Conservation (phyloP, 2,329 filamentous ascomycete species). For the Tolypocladium inflatum region DNA sequence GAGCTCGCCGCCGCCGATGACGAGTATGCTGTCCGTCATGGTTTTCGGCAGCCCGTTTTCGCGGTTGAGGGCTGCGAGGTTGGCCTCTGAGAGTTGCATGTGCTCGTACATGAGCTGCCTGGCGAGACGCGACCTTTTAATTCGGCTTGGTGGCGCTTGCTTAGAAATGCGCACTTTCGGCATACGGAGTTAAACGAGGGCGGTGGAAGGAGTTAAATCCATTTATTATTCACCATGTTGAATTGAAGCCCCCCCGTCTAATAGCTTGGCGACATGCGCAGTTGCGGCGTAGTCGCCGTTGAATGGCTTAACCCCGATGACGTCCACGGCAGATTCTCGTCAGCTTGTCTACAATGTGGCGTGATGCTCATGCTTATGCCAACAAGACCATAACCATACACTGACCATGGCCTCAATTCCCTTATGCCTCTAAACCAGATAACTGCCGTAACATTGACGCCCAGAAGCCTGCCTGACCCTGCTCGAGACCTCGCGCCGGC, state of each 20-base stretch:
- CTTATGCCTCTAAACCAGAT: background rate
- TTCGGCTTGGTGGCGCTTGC: background rate
- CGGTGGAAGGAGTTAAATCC: background rate
- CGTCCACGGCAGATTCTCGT: background rate
- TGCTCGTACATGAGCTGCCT: too few relatives aligned
- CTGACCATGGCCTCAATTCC: background rate
- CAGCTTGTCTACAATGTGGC: background rate
- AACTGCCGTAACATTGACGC: too few relatives aligned
- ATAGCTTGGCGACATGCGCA: background rate
- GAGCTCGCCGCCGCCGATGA: conserved; percentile 60
- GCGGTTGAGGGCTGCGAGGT: conserved; percentile 5
- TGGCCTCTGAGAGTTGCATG: conserved; percentile 5
- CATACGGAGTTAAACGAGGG: background rate
- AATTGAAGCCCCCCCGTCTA: too few relatives aligned
- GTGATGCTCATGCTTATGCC: background rate
- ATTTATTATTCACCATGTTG: background rate
- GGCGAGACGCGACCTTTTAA: too few relatives aligned
- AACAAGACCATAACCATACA: background rate
- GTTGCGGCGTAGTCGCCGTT: background rate
- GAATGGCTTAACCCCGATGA: background rate
- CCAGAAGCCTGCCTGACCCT: too few relatives aligned
- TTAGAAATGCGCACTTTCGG: background rate
- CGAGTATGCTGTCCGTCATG: conserved; percentile 33
- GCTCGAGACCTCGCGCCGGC: too few relatives aligned
- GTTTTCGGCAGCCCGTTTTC: conserved; percentile 1